A percentile compares a stretch with the other conserved stretches of the same genome.
These are phyloP conservation scores for Mortierella sp. DNA, from an alignment of 371 early-diverging fungal genomes.

Conservation along the genomic window DNA sequence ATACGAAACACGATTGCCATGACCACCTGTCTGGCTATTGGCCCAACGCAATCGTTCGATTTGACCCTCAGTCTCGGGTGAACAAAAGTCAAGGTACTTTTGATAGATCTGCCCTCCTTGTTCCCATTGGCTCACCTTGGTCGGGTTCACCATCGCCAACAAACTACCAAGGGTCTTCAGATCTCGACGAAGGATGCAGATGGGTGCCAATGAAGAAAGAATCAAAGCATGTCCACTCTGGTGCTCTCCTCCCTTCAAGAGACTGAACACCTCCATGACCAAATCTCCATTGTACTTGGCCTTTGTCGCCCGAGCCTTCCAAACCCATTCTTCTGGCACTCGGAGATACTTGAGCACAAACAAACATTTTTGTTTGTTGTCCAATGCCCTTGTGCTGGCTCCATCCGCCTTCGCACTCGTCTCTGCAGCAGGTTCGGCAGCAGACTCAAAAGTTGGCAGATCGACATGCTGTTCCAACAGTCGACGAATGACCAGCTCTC, in stretches of 20 bases:
- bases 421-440: background rate
- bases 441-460: conserved; percentile 11
- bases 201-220: conserved; percentile 59
- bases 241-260: conserved; percentile 54
- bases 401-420: conserved; percentile 7
- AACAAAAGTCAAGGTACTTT: conserved; percentile 43
- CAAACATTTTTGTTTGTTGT: conserved; percentile 19
- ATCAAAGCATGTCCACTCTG: conserved; percentile 55
- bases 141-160: conserved; percentile 39
- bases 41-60: conserved; percentile 12
- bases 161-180: conserved; percentile 21
- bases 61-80: conserved; percentile 30
- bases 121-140: conserved; percentile 40
- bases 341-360: conserved; percentile 63
- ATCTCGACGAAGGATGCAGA: conserved; percentile 55
- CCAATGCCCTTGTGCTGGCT: background rate
- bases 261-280: conserved; percentile 61
- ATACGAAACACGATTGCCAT: conserved; percentile 36
- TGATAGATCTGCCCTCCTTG: conserved; percentile 49
- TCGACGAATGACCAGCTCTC: conserved; percentile 19
- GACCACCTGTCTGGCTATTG: background rate
- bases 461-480: conserved; percentile 31
- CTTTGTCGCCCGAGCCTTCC: conserved; percentile 68
- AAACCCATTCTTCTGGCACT: conserved; percentile 69
- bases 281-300: conserved; percentile 67